phyloP scores from a whole-genome alignment of 2,329 filamentous ascomycete species.

The Rhynchosporium graminicola region DNA sequence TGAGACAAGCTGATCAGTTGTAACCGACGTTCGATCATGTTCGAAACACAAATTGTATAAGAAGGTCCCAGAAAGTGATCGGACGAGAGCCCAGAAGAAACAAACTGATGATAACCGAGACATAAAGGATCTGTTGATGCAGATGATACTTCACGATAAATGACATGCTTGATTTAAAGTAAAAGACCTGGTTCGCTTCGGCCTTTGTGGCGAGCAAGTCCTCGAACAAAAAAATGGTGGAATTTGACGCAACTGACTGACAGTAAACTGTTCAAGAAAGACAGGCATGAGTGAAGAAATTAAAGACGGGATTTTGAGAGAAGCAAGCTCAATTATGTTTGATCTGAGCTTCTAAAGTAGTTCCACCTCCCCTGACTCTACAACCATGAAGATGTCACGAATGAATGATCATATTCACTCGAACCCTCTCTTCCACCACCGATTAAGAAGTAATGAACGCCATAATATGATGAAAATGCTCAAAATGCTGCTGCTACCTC shows the following conservation, averaged over 20 bases:
- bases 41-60: too few species aligned
- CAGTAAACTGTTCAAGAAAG: background rate
- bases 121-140: too few species aligned
- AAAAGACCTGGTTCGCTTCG: too few species aligned
- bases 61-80: too few species aligned
- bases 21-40: too few species aligned
- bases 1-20: too few species aligned
- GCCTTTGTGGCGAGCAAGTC: background rate
- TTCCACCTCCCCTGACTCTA: background rate
- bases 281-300: background rate
- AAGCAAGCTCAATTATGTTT: constrained; percentile 14
- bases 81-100: too few species aligned
- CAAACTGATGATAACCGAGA: too few species aligned
- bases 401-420: background rate
- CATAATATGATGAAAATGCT: background rate
- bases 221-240: background rate
- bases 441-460: background rate
- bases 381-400: background rate
- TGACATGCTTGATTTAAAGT: too few species aligned
- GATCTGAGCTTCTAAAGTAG: constrained; percentile 6
- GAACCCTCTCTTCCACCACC: background rate
- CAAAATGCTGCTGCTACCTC: background rate
- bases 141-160: too few species aligned
- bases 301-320: background rate
- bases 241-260: too few species aligned